Evolutionary conservation across 2,329 filamentous ascomycete species (phyloP).

Genomic region (Exophiala oligosperma): DNA sequence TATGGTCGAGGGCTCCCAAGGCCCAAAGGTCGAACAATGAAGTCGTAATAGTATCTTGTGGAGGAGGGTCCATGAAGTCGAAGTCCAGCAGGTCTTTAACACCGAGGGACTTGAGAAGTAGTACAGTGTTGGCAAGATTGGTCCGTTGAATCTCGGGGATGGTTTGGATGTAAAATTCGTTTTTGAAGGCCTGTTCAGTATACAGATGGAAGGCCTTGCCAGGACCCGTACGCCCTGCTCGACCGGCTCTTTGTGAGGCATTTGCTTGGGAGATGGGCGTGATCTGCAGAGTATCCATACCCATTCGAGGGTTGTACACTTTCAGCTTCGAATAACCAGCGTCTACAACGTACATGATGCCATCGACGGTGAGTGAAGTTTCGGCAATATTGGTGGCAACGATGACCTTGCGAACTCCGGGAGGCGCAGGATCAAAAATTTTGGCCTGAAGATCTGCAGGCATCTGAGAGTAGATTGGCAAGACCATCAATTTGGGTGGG

Average conservation of each 20-base stretch:
- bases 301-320: conserved; percentile 98
- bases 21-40: conserved; percentile 98
- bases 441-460: conserved; percentile 96
- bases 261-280: conserved; percentile 98
- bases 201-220: conserved; percentile 94
- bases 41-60: conserved; percentile 95
- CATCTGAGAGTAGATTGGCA: conserved; percentile 99
- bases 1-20: conserved; percentile 86
- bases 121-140: conserved; percentile 79
- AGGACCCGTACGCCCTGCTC: conserved; percentile 89
- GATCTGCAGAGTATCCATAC: conserved; percentile 98
- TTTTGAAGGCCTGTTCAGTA: conserved; percentile 91
- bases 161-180: conserved; percentile 94
- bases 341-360: conserved; percentile 99
- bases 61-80: conserved; percentile 97
- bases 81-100: conserved; percentile 93
- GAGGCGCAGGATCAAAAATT: conserved; percentile 89
- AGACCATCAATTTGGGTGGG: conserved; percentile 87
- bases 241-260: conserved; percentile 86
- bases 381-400: conserved; percentile 98
- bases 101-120: conserved; percentile 84
- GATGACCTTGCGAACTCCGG: conserved; percentile 93
- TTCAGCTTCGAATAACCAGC: conserved; percentile 96
- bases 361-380: conserved; percentile 95
- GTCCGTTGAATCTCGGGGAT: conserved; percentile 98